Evolutionary conservation across 192 early-diverging fungal genomes (phyloP).

Genomic region (Diversispora epigaea): DNA sequence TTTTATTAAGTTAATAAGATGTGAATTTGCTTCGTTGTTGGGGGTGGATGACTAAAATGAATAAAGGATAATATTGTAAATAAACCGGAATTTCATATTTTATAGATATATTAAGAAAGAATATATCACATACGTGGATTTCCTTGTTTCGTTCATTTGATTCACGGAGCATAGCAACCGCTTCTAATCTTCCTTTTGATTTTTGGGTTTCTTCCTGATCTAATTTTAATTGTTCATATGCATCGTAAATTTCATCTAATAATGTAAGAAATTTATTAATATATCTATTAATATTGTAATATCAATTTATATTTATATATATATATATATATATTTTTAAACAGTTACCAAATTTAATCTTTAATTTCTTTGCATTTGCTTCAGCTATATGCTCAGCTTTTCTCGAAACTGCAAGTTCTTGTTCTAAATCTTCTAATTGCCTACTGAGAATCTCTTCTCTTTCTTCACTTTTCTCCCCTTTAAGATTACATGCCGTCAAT

Average conservation of each 20-base stretch:
- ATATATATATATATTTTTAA: not conserved
- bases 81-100: not conserved
- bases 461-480: slow-evolving; percentile 34
- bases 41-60: not conserved
- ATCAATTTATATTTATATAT: not conserved
- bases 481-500: slow-evolving; percentile 37
- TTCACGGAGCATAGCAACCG: slow-evolving; percentile 28
- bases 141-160: slow-evolving; percentile 1
- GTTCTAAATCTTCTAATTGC: slow-evolving; percentile 48
- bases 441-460: slow-evolving; percentile 38
- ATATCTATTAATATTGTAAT: not conserved
- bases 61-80: not conserved
- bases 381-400: slow-evolving; percentile 42
- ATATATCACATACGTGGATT: not conserved
- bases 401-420: slow-evolving; percentile 39
- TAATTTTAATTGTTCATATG: slow-evolving; percentile 38
- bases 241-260: slow-evolving; percentile 38
- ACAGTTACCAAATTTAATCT: slow-evolving; percentile 41
- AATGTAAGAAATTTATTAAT: not conserved
- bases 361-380: slow-evolving; percentile 42
- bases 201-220: slow-evolving; percentile 32
- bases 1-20: slow-evolving; percentile 55
- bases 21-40: slow-evolving; percentile 41
- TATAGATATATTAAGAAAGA: not conserved
- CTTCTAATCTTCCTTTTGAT: slow-evolving; percentile 27